These are phyloP conservation scores for Beta vulgaris DNA, from an alignment of 148 eudicot genomes.

Conservation along the genomic window DNA sequence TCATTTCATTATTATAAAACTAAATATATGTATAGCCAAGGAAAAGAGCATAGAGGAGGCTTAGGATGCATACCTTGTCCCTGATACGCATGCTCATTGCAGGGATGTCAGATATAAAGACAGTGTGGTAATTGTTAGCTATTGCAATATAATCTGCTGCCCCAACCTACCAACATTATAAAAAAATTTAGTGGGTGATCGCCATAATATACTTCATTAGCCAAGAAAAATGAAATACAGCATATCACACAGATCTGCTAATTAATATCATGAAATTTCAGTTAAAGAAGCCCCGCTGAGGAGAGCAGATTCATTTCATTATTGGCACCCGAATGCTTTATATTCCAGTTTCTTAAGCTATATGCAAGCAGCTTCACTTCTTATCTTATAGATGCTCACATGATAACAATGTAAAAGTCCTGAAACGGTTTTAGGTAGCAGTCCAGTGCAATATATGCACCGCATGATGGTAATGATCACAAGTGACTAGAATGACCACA, in stretches of 20 bases:
- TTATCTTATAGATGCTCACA: too few species aligned
- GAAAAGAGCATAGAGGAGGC: neutral
- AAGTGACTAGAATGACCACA: too few species aligned
- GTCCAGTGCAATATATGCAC: too few species aligned
- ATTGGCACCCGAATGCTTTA: neutral
- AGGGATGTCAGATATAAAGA: constrained; percentile 79
- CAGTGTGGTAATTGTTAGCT: constrained; percentile 83
- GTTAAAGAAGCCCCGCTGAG: neutral
- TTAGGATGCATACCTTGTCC: constrained; percentile 61
- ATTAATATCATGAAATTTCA: neutral
- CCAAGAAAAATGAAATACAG: neutral
- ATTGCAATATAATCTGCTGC: constrained; percentile 95
- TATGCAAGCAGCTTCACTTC: neutral
- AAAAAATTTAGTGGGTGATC: neutral
- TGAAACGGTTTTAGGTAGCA: too few species aligned
- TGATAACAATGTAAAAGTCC: too few species aligned
- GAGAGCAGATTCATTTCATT: neutral
- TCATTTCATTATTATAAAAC: neutral
- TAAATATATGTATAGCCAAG: neutral
- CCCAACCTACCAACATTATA: constrained; percentile 55
- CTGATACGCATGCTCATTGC: constrained; percentile 93
- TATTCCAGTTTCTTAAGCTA: neutral
- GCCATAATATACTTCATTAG: neutral
- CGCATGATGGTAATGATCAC: too few species aligned
- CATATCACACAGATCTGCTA: neutral